These are phyloP conservation scores for Aeschynomene evenia DNA, from an alignment of 306 rosid species.

Conservation along the genomic window DNA sequence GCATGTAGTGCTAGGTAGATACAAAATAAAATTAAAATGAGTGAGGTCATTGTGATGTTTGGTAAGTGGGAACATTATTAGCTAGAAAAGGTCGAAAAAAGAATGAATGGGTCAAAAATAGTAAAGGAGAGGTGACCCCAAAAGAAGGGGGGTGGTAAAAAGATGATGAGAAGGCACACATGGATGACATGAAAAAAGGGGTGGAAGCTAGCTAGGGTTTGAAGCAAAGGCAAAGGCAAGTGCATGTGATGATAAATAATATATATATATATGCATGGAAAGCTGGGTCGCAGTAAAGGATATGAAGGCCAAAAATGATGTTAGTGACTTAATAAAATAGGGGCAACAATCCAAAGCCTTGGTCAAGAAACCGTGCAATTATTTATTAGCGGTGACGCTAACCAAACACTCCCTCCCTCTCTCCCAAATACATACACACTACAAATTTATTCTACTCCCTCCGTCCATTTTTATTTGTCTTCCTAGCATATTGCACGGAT, in stretches of 20 bases:
- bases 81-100: not conserved
- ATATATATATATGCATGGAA: slow-evolving; percentile 78
- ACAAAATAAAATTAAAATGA: not conserved
- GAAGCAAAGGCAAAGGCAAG: slow-evolving; percentile 40
- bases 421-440: too few species aligned
- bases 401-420: slow-evolving; percentile 36
- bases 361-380: slow-evolving; percentile 56
- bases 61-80: slow-evolving; percentile 20
- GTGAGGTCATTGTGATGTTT: not conserved
- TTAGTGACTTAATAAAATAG: slow-evolving; percentile 27
- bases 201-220: slow-evolving; percentile 29
- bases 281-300: slow-evolving; percentile 56
- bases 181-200: not conserved
- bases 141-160: not conserved
- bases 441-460: slow-evolving; percentile 19
- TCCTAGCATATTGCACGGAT: too few species aligned
- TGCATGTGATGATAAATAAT: slow-evolving; percentile 81
- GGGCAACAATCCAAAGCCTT: slow-evolving; percentile 53
- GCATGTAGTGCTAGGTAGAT: not conserved
- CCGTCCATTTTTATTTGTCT: too few species aligned
- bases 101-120: not conserved
- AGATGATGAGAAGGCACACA: not conserved
- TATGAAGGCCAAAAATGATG: slow-evolving; percentile 39
- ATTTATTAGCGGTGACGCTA: slow-evolving; percentile 62
- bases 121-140: not conserved